Evolutionary conservation across 495 filamentous ascomycete genomes (phyloP).

Genomic region (Penicillium goetzii): DNA sequence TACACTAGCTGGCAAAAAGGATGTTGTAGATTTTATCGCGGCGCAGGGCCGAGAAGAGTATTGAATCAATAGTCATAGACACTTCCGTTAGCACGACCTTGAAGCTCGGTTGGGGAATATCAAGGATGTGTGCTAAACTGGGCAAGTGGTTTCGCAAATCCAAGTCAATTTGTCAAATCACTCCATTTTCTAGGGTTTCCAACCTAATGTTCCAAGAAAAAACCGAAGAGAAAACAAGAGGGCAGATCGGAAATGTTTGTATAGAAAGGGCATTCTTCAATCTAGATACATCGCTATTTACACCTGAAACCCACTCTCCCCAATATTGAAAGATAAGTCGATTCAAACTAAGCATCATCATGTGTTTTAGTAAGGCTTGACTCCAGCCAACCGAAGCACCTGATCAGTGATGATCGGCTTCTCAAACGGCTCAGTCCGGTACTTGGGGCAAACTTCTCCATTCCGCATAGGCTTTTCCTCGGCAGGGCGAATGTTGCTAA

Average conservation of each 20-base stretch:
- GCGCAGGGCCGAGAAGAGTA: not conserved
- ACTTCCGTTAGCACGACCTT: not conserved
- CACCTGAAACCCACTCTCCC: not conserved
- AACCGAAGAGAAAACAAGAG: not conserved
- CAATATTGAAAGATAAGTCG: not conserved
- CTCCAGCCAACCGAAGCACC: constrained; percentile 32
- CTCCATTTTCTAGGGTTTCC: not conserved
- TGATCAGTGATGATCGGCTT: constrained; percentile 34
- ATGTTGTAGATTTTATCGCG: not conserved
- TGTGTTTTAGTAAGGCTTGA: constrained; percentile 28
- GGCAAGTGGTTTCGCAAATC: not conserved
- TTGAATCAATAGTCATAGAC: not conserved
- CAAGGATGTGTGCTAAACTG: not conserved
- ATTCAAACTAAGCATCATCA: not conserved
- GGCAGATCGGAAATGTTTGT: not conserved
- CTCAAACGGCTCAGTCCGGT: constrained; percentile 19
- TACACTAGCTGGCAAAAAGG: not conserved
- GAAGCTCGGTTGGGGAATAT: not conserved
- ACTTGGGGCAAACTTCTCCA: constrained; percentile 15
- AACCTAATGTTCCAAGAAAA: not conserved
- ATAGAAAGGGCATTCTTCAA: not conserved
- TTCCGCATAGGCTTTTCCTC: constrained; percentile 38
- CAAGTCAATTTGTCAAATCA: not conserved
- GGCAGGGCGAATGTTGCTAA: constrained; percentile 33
- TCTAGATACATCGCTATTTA: not conserved